Evolutionary conservation across 2,329 filamentous ascomycete species (phyloP).

Genomic region (Penicillium sp.): DNA sequence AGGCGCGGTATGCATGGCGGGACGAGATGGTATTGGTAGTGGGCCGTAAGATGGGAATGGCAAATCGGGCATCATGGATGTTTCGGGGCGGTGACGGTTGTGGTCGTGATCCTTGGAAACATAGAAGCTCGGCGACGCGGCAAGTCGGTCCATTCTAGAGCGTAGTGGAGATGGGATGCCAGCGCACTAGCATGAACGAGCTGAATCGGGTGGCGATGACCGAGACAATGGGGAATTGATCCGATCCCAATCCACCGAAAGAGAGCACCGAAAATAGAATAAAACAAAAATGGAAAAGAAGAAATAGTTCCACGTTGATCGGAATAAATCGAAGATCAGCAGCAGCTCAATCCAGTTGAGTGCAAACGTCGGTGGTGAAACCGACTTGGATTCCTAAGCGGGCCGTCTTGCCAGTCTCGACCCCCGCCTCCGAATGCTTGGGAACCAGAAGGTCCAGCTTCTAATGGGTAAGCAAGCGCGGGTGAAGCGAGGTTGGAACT

Average conservation of each 20-base stretch:
- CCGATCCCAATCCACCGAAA: neutral
- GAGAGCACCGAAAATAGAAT: conserved; percentile 14
- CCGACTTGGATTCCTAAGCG: conserved; percentile 23
- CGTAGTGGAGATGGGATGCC: conserved; percentile 24
- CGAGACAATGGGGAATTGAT: conserved; percentile 1
- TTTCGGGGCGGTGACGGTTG: conserved; percentile 37
- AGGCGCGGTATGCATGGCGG: conserved; percentile 53
- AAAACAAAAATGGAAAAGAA: conserved; percentile 11
- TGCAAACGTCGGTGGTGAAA: conserved; percentile 28
- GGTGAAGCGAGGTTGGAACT: conserved; percentile 4
- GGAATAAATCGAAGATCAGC: conserved; percentile 23
- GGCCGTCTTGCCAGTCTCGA: conserved; percentile 18
- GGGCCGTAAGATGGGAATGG: conserved; percentile 53
- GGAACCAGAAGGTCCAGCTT: conserved; percentile 27
- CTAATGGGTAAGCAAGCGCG: conserved; percentile 14
- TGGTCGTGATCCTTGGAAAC: conserved; percentile 41
- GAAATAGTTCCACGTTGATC: conserved; percentile 14
- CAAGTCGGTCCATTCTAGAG: conserved; percentile 50
- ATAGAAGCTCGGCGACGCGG: conserved; percentile 48
- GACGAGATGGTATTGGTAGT: conserved; percentile 66
- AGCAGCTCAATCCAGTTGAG: conserved; percentile 31
- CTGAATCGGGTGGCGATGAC: conserved; percentile 13
- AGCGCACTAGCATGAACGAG: conserved; percentile 14
- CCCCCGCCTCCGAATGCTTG: conserved; percentile 17
- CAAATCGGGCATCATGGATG: conserved; percentile 46